Conservation (phyloP, 2,329 filamentous ascomycete species). For the Plenodomus tracheiphilus region DNA sequence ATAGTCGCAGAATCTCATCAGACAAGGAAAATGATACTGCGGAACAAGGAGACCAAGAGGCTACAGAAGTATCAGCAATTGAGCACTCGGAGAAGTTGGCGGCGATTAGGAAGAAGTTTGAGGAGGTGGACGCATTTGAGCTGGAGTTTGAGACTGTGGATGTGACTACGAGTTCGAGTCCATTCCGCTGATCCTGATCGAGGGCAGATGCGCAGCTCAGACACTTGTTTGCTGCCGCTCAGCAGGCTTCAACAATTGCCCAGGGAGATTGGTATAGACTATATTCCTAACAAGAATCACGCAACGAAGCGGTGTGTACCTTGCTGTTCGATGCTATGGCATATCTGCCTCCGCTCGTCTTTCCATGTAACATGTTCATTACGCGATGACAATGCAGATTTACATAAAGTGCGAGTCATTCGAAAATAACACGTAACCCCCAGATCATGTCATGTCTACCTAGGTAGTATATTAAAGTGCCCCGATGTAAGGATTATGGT, state of each 20-base stretch:
- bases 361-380: neutral
- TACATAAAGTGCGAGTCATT: neutral
- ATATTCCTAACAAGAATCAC: neutral
- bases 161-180: conserved; percentile 44
- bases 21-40: conserved; percentile 49
- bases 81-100: conserved; percentile 43
- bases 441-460: neutral
- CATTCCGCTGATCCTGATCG: conserved; percentile 38
- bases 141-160: conserved; percentile 56
- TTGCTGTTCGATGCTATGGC: too few relatives aligned
- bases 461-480: too few relatives aligned
- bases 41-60: conserved; percentile 27
- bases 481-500: too few relatives aligned
- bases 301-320: neutral
- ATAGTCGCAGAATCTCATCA: conserved; percentile 41
- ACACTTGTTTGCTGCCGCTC: conserved; percentile 2
- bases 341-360: too few relatives aligned
- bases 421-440: neutral
- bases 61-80: conserved; percentile 32
- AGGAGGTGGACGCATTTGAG: conserved; percentile 55
- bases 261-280: neutral
- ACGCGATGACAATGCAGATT: neutral
- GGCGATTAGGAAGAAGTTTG: conserved; percentile 53
- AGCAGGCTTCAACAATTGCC: neutral
- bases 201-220: neutral